Evolutionary conservation across 768 basidiomycete genomes (phyloP).

Genomic region (Rossbeevera mucosa): DNA sequence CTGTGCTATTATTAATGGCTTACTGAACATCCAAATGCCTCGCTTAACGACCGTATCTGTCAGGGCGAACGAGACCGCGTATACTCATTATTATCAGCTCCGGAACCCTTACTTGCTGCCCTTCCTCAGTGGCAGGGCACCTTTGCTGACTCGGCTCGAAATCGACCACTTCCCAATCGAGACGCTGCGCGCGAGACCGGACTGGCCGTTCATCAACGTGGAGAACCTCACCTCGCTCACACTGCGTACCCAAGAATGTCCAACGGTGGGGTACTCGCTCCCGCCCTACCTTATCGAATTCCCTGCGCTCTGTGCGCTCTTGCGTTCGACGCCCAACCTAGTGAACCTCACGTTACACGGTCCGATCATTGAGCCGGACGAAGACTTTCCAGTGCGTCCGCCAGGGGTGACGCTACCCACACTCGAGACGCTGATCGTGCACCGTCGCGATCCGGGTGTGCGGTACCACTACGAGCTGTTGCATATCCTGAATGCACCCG

Average conservation of each 20-base stretch:
- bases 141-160: slow-evolving; percentile 10
- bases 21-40: slow-evolving; percentile 2
- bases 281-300: slow-evolving; percentile 17
- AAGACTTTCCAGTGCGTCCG: slow-evolving; percentile 4
- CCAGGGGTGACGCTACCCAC: slow-evolving; percentile 3
- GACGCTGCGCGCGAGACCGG: not conserved
- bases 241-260: slow-evolving; percentile 12
- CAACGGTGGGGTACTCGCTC: slow-evolving; percentile 1
- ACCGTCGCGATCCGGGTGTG: slow-evolving; percentile 11
- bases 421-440: slow-evolving; percentile 14
- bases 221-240: slow-evolving; percentile 11
- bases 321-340: slow-evolving; percentile 9
- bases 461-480: slow-evolving; percentile 16
- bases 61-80: slow-evolving; percentile 5
- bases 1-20: slow-evolving; percentile 2
- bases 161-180: slow-evolving; percentile 17
- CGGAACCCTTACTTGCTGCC: slow-evolving; percentile 3
- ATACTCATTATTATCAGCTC: slow-evolving; percentile 4
- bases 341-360: slow-evolving; percentile 10
- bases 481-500: slow-evolving; percentile 7
- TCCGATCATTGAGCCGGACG: slow-evolving; percentile 12
- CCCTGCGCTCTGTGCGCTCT: slow-evolving; percentile 9
- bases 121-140: slow-evolving; percentile 11
- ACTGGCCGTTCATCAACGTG: slow-evolving; percentile 5
- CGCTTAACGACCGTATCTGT: slow-evolving; percentile 10